Percentiles rank a stretch among this genome's conserved stretches.
phyloP scores from a whole-genome alignment of 2,329 filamentous ascomycete species.

The Aureobasidium lini region DNA sequence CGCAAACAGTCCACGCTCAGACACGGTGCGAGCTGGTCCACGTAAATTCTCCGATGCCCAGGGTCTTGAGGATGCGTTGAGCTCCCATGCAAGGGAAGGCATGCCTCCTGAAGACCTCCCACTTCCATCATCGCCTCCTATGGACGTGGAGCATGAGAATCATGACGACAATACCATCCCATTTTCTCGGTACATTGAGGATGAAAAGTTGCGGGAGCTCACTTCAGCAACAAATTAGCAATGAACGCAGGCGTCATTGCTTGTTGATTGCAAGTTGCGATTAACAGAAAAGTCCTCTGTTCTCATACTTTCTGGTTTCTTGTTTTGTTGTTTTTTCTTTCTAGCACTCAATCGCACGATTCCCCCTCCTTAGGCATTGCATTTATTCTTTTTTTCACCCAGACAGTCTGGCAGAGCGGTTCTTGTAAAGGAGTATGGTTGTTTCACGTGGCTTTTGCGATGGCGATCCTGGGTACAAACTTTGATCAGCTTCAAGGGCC shows the following conservation, averaged over 20 bases:
- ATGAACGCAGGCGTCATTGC: slow-evolving; percentile 8
- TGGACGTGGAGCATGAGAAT: neutral
- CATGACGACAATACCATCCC: neutral
- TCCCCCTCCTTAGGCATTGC: slow-evolving; percentile 11
- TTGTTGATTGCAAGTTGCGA: neutral
- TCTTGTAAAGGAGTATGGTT: neutral
- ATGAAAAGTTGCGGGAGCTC: slow-evolving; percentile 8
- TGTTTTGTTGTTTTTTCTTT: neutral
- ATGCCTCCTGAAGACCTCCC: slow-evolving; percentile 1
- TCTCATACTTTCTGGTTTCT: neutral
- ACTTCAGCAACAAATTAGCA: neutral
- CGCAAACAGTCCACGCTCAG: slow-evolving; percentile 1
- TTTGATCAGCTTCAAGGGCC: neutral
- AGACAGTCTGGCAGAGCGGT: neutral
- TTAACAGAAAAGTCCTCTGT: neutral
- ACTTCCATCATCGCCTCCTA: slow-evolving; percentile 9
- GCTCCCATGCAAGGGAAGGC: neutral
- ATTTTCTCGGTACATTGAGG: slow-evolving; percentile 3
- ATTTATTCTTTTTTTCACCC: neutral
- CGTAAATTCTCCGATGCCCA: neutral
- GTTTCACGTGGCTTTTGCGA: neutral
- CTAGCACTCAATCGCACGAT: slow-evolving; percentile 6
- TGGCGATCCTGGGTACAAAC: neutral
- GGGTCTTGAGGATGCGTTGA: neutral
- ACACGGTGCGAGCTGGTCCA: neutral